Evolutionary conservation across 1,139 yeast species (phyloP), one percentile per base, ranked within the genome.

Genomic region (Candida neerlandica): DNA sequence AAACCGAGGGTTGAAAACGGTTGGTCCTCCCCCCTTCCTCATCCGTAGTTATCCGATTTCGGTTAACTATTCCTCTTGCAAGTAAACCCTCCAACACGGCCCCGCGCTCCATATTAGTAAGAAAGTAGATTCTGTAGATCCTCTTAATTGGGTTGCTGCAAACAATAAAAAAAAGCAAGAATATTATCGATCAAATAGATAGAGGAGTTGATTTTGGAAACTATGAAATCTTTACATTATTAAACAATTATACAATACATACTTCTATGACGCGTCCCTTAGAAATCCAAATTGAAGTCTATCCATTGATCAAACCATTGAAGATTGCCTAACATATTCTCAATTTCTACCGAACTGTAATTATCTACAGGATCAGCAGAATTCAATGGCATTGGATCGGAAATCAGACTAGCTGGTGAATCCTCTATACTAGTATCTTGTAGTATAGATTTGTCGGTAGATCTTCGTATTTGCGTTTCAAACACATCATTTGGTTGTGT

Each of bases 271-370:
- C 18, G 16, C 23, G 4, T 15, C 5, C n/a, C n/a, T 21, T 39
- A 48, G 30, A 54, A 54, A 37, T 67, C 69, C 48, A 61, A 58
- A 42, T 62, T 59, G 47, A 67, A 64, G 48, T 70, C 75, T 34
- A 71, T 57, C 80, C 80, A 75, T 56, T 79, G 81, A 57, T 81
- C 84, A 55, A 81, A 81, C 86, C 86, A 81, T 54, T 73, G 78
- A 48, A 81, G 60, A 53, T 77, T 80, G 6, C 78, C 75, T 39
- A 78, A 58, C 40, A 78, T 58, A 34, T 66, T 62, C 46, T 69
- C 67, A 23, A 67, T 68, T 32, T 60, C 61, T 6, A 46, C 42
- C 6, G 51, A 44, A 23, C 45, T 48, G 16, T 51, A 46, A 16
- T 46, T 37, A 43, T 54, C 54, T 15, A 46, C 48, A 16, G 56